Evolutionary conservation across 176 grass and related monocot genomes (phyloP).

Genomic region (Cenchrus purpureus): DNA sequence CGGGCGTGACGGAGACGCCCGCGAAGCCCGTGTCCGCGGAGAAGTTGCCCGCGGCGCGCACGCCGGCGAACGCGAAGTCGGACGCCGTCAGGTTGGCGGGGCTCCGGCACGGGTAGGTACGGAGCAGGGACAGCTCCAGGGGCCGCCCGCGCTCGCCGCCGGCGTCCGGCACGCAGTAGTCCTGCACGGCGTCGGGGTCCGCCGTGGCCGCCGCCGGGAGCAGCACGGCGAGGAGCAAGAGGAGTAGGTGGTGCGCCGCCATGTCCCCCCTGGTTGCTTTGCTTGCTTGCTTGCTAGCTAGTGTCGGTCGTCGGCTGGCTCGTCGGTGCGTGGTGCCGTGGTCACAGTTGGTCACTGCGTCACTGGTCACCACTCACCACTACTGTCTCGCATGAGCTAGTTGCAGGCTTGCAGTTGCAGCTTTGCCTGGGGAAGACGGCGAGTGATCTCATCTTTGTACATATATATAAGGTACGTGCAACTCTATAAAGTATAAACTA

Average conservation of each 20-base stretch:
- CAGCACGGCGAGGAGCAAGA: conserved; percentile 42
- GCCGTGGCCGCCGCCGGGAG: conserved; percentile 27
- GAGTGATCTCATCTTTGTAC: not conserved
- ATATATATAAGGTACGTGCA: not conserved
- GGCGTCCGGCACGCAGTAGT: conserved; percentile 85
- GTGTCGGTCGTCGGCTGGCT: not conserved
- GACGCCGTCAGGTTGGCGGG: conserved; percentile 61
- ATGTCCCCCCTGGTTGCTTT: not conserved
- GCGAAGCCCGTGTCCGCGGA: conserved; percentile 66
- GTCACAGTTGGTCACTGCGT: not conserved
- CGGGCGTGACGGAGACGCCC: conserved; percentile 59
- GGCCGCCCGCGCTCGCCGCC: conserved; percentile 38
- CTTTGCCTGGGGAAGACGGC: not conserved
- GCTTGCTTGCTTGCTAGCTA: not conserved
- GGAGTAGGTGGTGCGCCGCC: conserved; percentile 33
- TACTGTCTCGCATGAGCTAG: not conserved
- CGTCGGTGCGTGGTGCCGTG: not conserved
- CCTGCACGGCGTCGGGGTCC: conserved; percentile 68
- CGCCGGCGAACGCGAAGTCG: conserved; percentile 72
- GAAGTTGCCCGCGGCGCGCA: conserved; percentile 64
- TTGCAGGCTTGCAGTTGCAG: not conserved
- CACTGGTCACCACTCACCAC: not conserved
- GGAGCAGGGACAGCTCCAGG: conserved; percentile 46
- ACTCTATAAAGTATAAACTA: not conserved
- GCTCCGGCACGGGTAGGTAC: conserved; percentile 62